Conservation (phyloP, 2,329 filamentous ascomycete species). For the Venturia carpophila region DNA sequence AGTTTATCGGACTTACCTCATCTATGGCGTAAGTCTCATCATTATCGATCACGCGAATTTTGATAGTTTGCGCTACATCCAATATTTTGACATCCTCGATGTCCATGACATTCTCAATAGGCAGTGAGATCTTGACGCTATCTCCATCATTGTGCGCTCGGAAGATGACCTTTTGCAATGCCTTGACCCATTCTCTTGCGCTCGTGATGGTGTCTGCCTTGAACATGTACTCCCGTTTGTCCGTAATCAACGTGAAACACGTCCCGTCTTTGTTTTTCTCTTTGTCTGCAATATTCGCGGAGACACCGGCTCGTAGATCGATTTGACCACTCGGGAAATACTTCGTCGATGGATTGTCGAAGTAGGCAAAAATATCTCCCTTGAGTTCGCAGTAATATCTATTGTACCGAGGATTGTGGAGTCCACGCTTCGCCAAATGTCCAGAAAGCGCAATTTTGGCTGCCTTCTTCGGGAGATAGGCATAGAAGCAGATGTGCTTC, state of each 20-base stretch:
- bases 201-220: slow-evolving; percentile 78
- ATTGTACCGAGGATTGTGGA: slow-evolving; percentile 77
- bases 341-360: slow-evolving; percentile 69
- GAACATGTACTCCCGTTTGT: slow-evolving; percentile 78
- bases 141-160: slow-evolving; percentile 92
- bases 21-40: slow-evolving; percentile 93
- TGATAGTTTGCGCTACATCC: slow-evolving; percentile 88
- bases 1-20: slow-evolving; percentile 51
- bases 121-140: slow-evolving; percentile 90
- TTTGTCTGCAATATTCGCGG: slow-evolving; percentile 68
- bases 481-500: slow-evolving; percentile 92
- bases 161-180: slow-evolving; percentile 89
- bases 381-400: slow-evolving; percentile 92
- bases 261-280: slow-evolving; percentile 63
- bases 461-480: slow-evolving; percentile 89
- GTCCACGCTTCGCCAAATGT: slow-evolving; percentile 79
- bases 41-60: slow-evolving; percentile 85
- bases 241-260: slow-evolving; percentile 73
- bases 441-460: slow-evolving; percentile 70
- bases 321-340: slow-evolving; percentile 92
- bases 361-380: slow-evolving; percentile 87
- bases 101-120: slow-evolving; percentile 81
- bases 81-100: slow-evolving; percentile 87
- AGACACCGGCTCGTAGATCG: slow-evolving; percentile 84
- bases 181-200: slow-evolving; percentile 94